phyloP scores from a whole-genome alignment of 1,284 basidiomycete species.

The Afroboletus lepidellus region DNA sequence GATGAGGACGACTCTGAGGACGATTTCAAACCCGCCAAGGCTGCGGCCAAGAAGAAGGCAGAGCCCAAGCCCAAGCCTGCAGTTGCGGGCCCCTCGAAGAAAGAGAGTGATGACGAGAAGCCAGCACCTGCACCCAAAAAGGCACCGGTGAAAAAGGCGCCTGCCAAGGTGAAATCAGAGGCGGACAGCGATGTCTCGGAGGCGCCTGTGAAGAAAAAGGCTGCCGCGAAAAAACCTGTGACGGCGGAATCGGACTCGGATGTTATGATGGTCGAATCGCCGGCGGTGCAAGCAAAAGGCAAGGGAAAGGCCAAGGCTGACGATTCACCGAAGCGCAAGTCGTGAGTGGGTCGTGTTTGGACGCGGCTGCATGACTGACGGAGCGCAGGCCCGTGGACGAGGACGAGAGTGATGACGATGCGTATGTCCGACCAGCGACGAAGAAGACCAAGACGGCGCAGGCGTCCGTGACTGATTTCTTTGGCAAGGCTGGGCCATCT shows the following conservation, averaged over 20 bases:
- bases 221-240: slow-evolving; percentile 21
- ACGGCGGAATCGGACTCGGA: slow-evolving; percentile 42
- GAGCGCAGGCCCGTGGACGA: slow-evolving; percentile 33
- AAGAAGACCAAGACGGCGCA: slow-evolving; percentile 51
- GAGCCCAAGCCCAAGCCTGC: slow-evolving; percentile 34
- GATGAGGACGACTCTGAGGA: slow-evolving; percentile 63
- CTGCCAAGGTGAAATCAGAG: slow-evolving; percentile 34
- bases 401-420: slow-evolving; percentile 45
- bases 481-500: slow-evolving; percentile 46
- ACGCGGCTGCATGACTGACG: slow-evolving; percentile 8
- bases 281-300: slow-evolving; percentile 25
- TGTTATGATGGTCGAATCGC: slow-evolving; percentile 34
- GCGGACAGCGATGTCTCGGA: slow-evolving; percentile 37
- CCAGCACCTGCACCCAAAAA: slow-evolving; percentile 32
- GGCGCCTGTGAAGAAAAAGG: slow-evolving; percentile 21
- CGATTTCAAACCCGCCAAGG: slow-evolving; percentile 75
- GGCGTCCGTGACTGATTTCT: slow-evolving; percentile 57
- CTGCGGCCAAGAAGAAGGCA: slow-evolving; percentile 46
- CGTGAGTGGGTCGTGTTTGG: slow-evolving; percentile 36
- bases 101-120: slow-evolving; percentile 34
- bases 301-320: slow-evolving; percentile 40
- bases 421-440: slow-evolving; percentile 42
- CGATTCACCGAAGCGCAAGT: slow-evolving; percentile 52
- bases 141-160: slow-evolving; percentile 29
- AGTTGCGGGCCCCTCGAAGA: slow-evolving; percentile 34